Base-by-base conservation (phyloP, 495 filamentous ascomycete genomes). In the Xylaria cubensis region DNA sequence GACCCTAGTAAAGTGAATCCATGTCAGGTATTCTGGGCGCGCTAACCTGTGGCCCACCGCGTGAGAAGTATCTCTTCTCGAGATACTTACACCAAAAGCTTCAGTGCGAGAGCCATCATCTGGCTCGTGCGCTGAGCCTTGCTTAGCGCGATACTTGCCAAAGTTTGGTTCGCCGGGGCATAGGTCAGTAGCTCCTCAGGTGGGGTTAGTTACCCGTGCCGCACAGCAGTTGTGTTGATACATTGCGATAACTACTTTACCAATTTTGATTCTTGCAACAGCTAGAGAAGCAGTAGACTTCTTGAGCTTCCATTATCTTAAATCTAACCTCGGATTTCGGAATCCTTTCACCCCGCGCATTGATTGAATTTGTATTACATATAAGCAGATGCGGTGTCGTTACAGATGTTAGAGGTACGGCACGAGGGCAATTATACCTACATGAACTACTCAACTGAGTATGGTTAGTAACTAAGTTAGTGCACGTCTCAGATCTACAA, bases 161-260 rank as follows among this genome's bases (percentile, higher is more conserved):
- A n/a, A n/a, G n/a, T n/a, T n/a, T n/a, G n/a, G n/a, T n/a, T n/a
- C n/a, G n/a, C n/a, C n/a, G n/a, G n/a, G n/a, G n/a, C n/a, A n/a
- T n/a, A n/a, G n/a, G n/a, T n/a, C n/a, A n/a, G n/a, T 34, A 63
- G 61, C 29, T 64, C 36, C 39, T 4, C 39, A 63, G 61, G 61
- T 36, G 61, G 61, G 39, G 36, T 3, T 41, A 42, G 36, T 3
- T 41, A 42, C 34, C 34, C 36, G 55, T 59, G 29, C 55, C 5
- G 3, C 15, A 17, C 29, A 36, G 32, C 12, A 42, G 34, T 44
- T 5, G 36, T 42, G 44, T 21, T 21, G 36, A 21, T 64, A 64
- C 61, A 24, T 41, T 19, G 36, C 3, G 34, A 1, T 32, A 2
- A 29, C 26, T 29, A 29, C 26, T n/a, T n/a, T n/a, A n/a, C n/a